Evolutionary conservation across 2,329 filamentous ascomycete genomes (phyloP), one percentile per base, ranked within the genome.

Genomic region (Trichoderma koningiopsis): DNA sequence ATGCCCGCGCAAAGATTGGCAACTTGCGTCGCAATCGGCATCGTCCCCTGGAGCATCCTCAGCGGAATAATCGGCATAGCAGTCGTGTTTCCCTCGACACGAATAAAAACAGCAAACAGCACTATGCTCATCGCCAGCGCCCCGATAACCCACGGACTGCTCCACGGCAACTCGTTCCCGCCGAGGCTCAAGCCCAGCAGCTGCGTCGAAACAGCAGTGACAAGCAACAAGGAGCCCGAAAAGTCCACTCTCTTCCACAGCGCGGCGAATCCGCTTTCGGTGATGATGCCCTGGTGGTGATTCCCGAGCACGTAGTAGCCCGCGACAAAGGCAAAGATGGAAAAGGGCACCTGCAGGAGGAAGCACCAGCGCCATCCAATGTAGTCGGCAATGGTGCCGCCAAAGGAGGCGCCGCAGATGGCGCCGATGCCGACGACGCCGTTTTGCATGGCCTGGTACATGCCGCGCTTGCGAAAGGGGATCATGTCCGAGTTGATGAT

Each of bases 311-410:
- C 82, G 78, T 53, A 90, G 80, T 1, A 88, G 86, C 2, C 87
- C 72, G 40, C 81, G 82, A 0, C 87, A 0, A 90, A 80, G 0
- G 87, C 88, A n/a, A 85, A 73, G 1, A 83, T 70, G 0, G 87
- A 89, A 0, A 91, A 75, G 0, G 89, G 89, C 0, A 89, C 85
- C 73, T 91, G 89, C 2, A 89, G 79, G 4, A 89, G 74, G 70
- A 91, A 91, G 68, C 87, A 89, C 85, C 87, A 90, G 27, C 90
- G 83, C 90, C 90, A 92, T 11, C 90, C 89, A 27, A 92, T 82
- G 1, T 79, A 81, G 72, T 91, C 88, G 29, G 88, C 88, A 13
- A 92, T 84, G 40, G 86, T 83, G 1, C 89, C 89, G 3, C 90
- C 90, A 58, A 91, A 84, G 0, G 87, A 87, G 10, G 89, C 89